Base-by-base conservation (phyloP, 345 rosid genomes). In the Syzygium jambos region DNA sequence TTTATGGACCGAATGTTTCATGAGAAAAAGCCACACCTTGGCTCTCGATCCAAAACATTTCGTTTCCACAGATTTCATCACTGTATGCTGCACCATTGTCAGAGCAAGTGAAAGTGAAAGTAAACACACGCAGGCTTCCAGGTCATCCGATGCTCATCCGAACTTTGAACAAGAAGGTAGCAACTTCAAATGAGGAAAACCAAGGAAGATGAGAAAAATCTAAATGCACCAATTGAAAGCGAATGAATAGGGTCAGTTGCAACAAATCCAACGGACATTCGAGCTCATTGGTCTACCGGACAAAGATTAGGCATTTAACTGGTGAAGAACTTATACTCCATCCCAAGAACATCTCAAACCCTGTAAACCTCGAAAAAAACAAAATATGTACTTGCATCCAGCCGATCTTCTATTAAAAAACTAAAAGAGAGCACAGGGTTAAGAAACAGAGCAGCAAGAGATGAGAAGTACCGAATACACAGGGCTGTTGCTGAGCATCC, bases 401-500 rank as follows among this genome's bases (percentile, higher is more conserved):
- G 46, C 46, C 46, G 46, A 6, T 43, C 46, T 43, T 43, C 46
- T 43, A 43, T 43, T 43, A 43, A 43, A 43, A 43, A 43, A 43
- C 46, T 43, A 43, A 43, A 43, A 43, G 46, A 43, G 46, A 12
- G 19, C 14, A 61, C 4, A 13, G 19, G 19, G 38, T 61, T n/a
- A 14, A 61, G 73, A n/a, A n/a, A 13, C 38, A 14, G 65, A 59
- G 65, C 65, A 59, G 30, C 65, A 25, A 59, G 65, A 59, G 65
- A 59, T 59, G 34, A n/a, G 34, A 61, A 61, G 73, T 61, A n/a
- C 30, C 38, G 34, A 61, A 14, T 6, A 3, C 73, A 84, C 86
- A 87, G 27, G 94, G 97, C 89, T 96, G 98, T 85, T 95, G 98
- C 90, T 95, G 93, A 29, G 99, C 93, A 91, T 93, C 98, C 88